phyloP scores from a whole-genome alignment of 139 green algal species.

The Tetraselmis chui region DNA sequence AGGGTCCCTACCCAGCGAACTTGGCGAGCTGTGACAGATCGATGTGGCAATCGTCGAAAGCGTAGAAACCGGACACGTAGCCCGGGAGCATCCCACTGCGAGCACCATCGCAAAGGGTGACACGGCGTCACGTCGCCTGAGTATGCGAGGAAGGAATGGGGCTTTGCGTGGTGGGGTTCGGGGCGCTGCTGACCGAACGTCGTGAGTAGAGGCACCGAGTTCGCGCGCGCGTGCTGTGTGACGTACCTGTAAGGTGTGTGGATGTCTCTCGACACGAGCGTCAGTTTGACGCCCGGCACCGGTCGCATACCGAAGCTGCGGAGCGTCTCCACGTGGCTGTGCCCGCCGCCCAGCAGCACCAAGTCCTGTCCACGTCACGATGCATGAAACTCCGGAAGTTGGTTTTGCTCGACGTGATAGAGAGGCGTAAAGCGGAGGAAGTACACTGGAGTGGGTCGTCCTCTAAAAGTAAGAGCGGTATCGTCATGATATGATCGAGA shows the following conservation, averaged over 20 bases:
- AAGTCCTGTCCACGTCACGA: conserved; percentile 55
- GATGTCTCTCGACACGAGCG: conserved; percentile 73
- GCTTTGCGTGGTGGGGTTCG: no score
- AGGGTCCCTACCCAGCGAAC: conserved; percentile 36
- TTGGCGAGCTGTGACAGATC: conserved; percentile 68
- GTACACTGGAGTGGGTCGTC: no score
- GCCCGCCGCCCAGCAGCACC: conserved; percentile 79
- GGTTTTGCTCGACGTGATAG: no score
- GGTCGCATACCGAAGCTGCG: conserved; percentile 68
- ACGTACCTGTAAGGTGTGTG: conserved; percentile 86
- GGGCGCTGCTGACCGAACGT: no score
- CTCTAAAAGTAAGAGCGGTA: no score
- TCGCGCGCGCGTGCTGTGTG: no score
- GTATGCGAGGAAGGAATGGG: no score
- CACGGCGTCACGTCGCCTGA: no score
- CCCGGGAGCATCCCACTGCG: conserved; percentile 94
- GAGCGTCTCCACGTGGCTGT: conserved; percentile 74
- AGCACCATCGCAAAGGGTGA: not conserved
- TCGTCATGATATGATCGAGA: no score
- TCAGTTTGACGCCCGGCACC: conserved; percentile 72
- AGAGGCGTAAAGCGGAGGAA: no score
- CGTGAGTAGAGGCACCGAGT: no score
- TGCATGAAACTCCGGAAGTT: no score
- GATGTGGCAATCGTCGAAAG: conserved; percentile 87
- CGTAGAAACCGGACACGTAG: conserved; percentile 85